Evolutionary conservation across 805 yeast genomes (phyloP).

Genomic region (Myxozyma mucilagina): DNA sequence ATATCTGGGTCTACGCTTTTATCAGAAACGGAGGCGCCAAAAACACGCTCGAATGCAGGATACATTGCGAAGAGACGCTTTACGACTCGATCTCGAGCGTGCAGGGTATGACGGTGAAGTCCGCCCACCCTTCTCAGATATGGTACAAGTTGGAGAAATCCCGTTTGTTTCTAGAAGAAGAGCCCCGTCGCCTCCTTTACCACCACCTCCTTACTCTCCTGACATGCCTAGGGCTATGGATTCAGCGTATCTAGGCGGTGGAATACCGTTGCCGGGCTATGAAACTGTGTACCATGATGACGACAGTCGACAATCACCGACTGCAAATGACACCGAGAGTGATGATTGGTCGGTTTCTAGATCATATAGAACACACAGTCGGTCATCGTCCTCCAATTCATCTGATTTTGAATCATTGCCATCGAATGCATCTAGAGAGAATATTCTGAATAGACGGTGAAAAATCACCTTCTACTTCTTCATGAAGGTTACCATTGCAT

Average conservation of each 20-base stretch:
- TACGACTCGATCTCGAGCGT: constrained; percentile 23
- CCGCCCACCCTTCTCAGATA: constrained; percentile 2
- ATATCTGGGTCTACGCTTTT: constrained; percentile 19
- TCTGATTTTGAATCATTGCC: too few relatives aligned
- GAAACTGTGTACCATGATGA: constrained; percentile 18
- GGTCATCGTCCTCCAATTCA: too few relatives aligned
- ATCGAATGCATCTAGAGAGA: too few relatives aligned
- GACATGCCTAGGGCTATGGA: constrained; percentile 11
- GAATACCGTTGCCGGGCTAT: constrained; percentile 13
- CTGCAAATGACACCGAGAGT: neutral
- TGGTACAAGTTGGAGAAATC: constrained; percentile 1
- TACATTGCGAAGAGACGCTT: constrained; percentile 14
- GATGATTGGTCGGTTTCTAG: neutral
- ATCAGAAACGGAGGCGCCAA: constrained; percentile 14
- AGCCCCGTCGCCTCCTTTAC: constrained; percentile 1
- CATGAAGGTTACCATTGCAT: too few relatives aligned
- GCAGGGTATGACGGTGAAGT: neutral
- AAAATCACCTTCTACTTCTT: too few relatives aligned
- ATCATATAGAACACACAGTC: too few relatives aligned
- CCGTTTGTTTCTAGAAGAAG: neutral
- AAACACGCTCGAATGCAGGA: neutral
- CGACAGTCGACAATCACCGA: neutral
- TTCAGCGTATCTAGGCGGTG: constrained; percentile 28
- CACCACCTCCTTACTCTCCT: constrained; percentile 25
- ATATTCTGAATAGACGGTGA: too few relatives aligned